These are phyloP conservation scores for Cydonia oblonga DNA, from an alignment of 331 rosid genomes.

Conservation along the genomic window DNA sequence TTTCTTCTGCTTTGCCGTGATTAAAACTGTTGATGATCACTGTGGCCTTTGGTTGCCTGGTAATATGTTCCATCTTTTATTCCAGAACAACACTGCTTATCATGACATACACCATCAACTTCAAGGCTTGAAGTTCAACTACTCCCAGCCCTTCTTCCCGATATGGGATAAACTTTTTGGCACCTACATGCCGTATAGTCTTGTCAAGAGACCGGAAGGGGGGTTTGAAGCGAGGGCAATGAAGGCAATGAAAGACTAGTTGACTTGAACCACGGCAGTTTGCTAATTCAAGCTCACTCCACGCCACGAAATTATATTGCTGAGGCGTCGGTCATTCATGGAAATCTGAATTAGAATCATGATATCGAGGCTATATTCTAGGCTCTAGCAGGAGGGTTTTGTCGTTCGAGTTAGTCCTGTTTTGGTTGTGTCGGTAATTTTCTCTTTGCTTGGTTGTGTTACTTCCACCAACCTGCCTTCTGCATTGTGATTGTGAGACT, in stretches of 20 bases:
- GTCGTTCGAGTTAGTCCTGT: slow-evolving; percentile 14
- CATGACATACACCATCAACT: slow-evolving; percentile 89
- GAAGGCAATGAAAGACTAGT: slow-evolving; percentile 41
- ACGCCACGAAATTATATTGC: not conserved
- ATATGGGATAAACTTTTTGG: slow-evolving; percentile 81
- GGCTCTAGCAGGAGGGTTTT: slow-evolving; percentile 22
- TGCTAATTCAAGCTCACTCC: slow-evolving; percentile 10
- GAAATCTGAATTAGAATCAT: not conserved
- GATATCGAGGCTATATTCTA: slow-evolving; percentile 9
- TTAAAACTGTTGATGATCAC: slow-evolving; percentile 82
- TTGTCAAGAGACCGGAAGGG: slow-evolving; percentile 52
- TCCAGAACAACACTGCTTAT: slow-evolving; percentile 73
- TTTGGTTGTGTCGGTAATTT: slow-evolving; percentile 14
- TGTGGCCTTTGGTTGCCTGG: slow-evolving; percentile 86
- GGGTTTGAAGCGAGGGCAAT: slow-evolving; percentile 57
- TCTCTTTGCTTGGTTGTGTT: slow-evolving; percentile 3
- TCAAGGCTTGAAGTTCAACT: slow-evolving; percentile 70
- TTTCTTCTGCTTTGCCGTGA: slow-evolving; percentile 72
- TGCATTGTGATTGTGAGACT: slow-evolving; percentile 11
- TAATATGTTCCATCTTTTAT: slow-evolving; percentile 55
- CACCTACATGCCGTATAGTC: slow-evolving; percentile 69
- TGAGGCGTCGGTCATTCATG: not conserved
- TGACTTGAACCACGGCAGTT: not conserved
- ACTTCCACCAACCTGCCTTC: not conserved
- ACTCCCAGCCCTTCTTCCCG: slow-evolving; percentile 83